phyloP scores from a whole-genome alignment of 129 eudicot species.

The Flaveria ramosissima region DNA sequence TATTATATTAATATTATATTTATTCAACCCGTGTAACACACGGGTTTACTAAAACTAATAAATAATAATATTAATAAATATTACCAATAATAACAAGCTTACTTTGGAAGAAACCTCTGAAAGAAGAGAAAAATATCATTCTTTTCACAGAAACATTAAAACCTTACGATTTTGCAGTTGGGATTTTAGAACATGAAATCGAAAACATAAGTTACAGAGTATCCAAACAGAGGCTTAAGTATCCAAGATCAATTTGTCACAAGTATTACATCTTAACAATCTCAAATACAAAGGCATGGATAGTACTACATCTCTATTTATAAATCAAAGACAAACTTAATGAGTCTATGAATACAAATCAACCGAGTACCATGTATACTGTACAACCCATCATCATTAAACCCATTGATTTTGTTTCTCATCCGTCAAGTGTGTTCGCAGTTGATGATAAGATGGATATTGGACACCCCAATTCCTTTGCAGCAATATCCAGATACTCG shows the following conservation, averaged over 20 bases:
- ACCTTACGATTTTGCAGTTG: no score
- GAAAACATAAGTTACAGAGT: not conserved
- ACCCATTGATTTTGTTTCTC: not conserved
- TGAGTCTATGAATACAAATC: not conserved
- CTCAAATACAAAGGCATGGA: constrained; percentile 22
- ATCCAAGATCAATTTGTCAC: constrained; percentile 15
- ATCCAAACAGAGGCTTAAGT: constrained; percentile 3
- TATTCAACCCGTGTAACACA: no score
- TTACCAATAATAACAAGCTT: no score
- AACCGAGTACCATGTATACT: constrained; percentile 15
- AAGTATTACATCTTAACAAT: constrained; percentile 20
- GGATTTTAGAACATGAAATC: not conserved
- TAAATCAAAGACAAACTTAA: constrained; percentile 8
- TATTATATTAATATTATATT: no score
- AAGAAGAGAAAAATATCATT: not conserved
- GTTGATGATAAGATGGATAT: constrained; percentile 28
- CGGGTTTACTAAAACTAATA: no score
- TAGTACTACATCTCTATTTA: constrained; percentile 13
- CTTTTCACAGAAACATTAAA: no score
- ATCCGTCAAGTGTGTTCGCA: not conserved
- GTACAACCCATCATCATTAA: constrained; percentile 4
- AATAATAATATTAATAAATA: no score
- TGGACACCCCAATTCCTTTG: constrained; percentile 86
- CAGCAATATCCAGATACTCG: constrained; percentile 69
- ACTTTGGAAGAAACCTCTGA: not conserved